Percentiles rank a stretch among this genome's conserved stretches.
Conservation (phyloP, 2,329 filamentous ascomycete genomes). For the Piedraia hortae region DNA sequence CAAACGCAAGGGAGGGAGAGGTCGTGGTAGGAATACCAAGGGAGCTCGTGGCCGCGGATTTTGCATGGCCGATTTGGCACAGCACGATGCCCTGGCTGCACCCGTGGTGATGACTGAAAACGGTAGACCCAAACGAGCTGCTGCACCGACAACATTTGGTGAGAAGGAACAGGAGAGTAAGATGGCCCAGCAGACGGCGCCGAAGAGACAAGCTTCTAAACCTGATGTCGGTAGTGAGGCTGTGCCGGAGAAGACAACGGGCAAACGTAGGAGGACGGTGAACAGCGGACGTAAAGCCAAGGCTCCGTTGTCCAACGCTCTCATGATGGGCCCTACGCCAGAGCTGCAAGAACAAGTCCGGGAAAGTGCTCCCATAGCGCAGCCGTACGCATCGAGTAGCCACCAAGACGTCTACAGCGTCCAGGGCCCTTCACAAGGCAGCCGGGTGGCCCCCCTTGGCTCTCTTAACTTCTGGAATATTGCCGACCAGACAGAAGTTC, state of each 20-base stretch:
- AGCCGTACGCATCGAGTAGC: no score
- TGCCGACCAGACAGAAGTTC: no score
- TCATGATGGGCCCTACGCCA: no score
- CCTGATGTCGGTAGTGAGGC: constrained; percentile 8
- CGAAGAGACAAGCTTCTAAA: constrained; percentile 6
- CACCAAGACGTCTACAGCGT: no score
- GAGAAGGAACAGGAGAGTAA: constrained; percentile 38
- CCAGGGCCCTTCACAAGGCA: no score
- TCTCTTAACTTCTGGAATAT: no score
- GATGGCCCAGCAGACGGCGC: constrained; percentile 17
- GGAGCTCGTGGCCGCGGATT: constrained; percentile 19
- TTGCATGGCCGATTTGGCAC: constrained; percentile 33
- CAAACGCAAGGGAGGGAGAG: constrained; percentile 11
- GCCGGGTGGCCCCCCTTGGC: no score
- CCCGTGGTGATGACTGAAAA: constrained; percentile 16
- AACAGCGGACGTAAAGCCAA: constrained; percentile 16
- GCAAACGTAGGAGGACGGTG: constrained; percentile 9
- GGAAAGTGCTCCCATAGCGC: no score
- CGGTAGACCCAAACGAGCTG: constrained; percentile 23
- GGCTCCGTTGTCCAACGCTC: constrained; percentile 14
- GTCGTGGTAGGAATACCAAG: constrained; percentile 23
- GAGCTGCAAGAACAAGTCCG: no score
- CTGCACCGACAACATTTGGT: constrained; percentile 45
- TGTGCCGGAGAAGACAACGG: constrained; percentile 11
- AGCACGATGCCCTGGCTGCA: constrained; percentile 11